Conservation (phyloP, 108 stramenopile genomes). For the Discostella stelligeroides region DNA sequence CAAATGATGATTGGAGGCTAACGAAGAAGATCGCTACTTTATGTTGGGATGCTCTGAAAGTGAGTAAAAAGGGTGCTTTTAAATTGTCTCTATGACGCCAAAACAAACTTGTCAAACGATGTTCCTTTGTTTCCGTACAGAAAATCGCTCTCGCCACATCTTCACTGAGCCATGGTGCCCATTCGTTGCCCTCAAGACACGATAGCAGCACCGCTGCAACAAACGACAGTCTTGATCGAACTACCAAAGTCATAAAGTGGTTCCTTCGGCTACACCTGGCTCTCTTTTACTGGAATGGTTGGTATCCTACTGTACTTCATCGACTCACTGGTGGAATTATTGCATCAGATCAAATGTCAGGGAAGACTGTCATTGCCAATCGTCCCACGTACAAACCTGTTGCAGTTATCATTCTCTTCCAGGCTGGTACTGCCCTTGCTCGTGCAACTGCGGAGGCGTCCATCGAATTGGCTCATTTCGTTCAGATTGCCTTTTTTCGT, state of each 20-base stretch:
- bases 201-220: neutral
- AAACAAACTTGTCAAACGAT: neutral
- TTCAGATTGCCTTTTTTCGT: conserved; percentile 39
- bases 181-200: conserved; percentile 25
- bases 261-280: conserved; percentile 42
- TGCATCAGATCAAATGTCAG: neutral
- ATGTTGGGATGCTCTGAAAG: conserved; percentile 7
- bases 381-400: conserved; percentile 49
- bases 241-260: conserved; percentile 41
- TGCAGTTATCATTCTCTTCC: conserved; percentile 35
- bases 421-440: conserved; percentile 30
- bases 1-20: neutral
- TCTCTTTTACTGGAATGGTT: conserved; percentile 45
- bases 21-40: neutral
- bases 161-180: conserved; percentile 38
- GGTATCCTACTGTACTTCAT: conserved; percentile 44
- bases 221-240: conserved; percentile 28
- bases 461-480: conserved; percentile 32
- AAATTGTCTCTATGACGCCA: neutral
- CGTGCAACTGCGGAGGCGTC: conserved; percentile 31
- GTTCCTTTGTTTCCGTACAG: conserved; percentile 2
- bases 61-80: neutral
- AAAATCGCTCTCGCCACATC: conserved; percentile 30
- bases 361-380: conserved; percentile 41
- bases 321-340: conserved; percentile 29